phyloP scores from a whole-genome alignment of 108 stramenopile species.

The Pelagomonas calceolata region DNA sequence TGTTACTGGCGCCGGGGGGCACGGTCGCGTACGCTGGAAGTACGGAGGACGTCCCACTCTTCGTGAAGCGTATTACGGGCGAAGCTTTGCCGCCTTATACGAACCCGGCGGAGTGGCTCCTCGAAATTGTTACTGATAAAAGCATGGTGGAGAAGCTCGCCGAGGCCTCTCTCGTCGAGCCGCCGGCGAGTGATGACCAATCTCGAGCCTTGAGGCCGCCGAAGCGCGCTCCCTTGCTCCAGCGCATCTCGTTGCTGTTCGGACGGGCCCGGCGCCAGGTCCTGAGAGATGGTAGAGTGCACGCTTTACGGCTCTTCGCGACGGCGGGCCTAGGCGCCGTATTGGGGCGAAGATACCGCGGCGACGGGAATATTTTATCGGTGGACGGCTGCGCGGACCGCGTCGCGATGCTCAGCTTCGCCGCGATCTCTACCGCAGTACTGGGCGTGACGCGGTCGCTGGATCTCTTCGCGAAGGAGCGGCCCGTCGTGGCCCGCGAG shows the following conservation, averaged over 20 bases:
- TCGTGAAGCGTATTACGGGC: slow-evolving; percentile 54
- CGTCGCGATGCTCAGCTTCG: neutral
- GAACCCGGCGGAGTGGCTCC: slow-evolving; percentile 70
- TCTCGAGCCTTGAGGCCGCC: too few species aligned
- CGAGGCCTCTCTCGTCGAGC: neutral
- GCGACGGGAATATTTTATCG: neutral
- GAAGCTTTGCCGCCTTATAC: slow-evolving; percentile 44
- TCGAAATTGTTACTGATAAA: slow-evolving; percentile 66
- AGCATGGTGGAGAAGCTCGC: slow-evolving; percentile 34
- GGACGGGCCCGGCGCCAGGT: neutral
- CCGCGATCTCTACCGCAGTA: neutral
- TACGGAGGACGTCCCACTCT: slow-evolving; percentile 33
- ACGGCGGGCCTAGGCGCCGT: neutral
- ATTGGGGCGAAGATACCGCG: neutral
- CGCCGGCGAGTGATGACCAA: neutral
- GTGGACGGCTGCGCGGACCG: neutral
- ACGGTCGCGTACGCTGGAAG: slow-evolving; percentile 1
- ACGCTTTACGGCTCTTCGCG: neutral
- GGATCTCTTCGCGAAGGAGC: slow-evolving; percentile 61
- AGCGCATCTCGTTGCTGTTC: neutral
- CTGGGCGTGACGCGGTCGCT: slow-evolving; percentile 69
- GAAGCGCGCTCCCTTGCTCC: neutral
- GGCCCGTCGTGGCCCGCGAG: slow-evolving; percentile 60
- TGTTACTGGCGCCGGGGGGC: slow-evolving; percentile 7
- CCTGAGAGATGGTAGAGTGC: neutral